Conservation (phyloP, 352 stramenopile genomes). For the Phytophthora tentaculata region DNA sequence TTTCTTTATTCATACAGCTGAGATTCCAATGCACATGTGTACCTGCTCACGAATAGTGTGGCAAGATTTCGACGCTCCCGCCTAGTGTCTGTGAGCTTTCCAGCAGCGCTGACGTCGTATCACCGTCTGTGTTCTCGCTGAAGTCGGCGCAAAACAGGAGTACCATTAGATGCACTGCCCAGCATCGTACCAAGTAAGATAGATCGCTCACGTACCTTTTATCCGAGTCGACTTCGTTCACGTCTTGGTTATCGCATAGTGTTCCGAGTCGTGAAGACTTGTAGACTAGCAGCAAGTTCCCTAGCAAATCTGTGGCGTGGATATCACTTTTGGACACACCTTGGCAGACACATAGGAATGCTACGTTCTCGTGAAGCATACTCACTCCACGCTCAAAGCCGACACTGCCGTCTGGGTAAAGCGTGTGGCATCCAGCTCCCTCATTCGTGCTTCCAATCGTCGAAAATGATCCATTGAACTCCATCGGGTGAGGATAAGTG, state of each 20-base stretch:
- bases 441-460: constrained; percentile 85
- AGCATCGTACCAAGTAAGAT: background rate
- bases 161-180: too few relatives aligned
- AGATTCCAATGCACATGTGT: constrained; percentile 9
- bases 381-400: constrained; percentile 75
- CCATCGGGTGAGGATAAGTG: constrained; percentile 84
- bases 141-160: background rate
- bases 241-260: constrained; percentile 43
- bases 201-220: constrained; percentile 25
- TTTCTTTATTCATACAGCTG: constrained; percentile 40
- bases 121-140: constrained; percentile 6
- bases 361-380: constrained; percentile 85
- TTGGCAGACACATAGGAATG: constrained; percentile 61
- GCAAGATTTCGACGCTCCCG: constrained; percentile 66
- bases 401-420: constrained; percentile 83
- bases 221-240: constrained; percentile 14
- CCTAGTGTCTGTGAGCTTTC: constrained; percentile 58
- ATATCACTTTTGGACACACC: constrained; percentile 43
- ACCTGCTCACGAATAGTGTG: constrained; percentile 57
- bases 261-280: constrained; percentile 46
- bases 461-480: constrained; percentile 87
- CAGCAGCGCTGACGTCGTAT: constrained; percentile 38
- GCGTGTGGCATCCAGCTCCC: constrained; percentile 77
- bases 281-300: constrained; percentile 72
- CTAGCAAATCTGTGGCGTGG: constrained; percentile 64